Conservation (phyloP, 2,329 filamentous ascomycete genomes). For the Aspergillus candidus region DNA sequence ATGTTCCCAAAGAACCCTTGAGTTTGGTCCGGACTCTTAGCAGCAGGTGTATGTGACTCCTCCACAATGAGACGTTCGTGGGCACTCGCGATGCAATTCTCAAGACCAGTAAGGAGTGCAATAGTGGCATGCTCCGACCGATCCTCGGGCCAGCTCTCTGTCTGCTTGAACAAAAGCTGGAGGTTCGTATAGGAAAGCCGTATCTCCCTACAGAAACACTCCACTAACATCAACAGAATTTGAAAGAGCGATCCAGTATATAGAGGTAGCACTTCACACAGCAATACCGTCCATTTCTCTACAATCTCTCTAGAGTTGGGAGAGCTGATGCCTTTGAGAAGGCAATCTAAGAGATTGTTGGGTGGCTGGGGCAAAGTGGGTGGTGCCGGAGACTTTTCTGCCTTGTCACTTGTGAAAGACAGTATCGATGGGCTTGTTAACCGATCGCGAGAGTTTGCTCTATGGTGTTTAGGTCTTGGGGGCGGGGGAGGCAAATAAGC, state of each 20-base stretch:
- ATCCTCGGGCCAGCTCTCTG: constrained; percentile 32
- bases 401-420: constrained; percentile 42
- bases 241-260: constrained; percentile 84
- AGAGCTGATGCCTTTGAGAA: constrained; percentile 75
- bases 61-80: constrained; percentile 77
- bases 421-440: constrained; percentile 37
- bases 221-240: constrained; percentile 81
- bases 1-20: constrained; percentile 92
- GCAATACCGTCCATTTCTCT: constrained; percentile 85
- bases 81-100: constrained; percentile 79
- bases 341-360: constrained; percentile 69
- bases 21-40: constrained; percentile 74
- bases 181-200: constrained; percentile 65
- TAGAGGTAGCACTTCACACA: constrained; percentile 75
- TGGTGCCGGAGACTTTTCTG: constrained; percentile 32
- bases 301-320: constrained; percentile 67
- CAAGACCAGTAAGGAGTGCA: constrained; percentile 83
- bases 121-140: constrained; percentile 59
- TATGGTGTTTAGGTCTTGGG: constrained; percentile 28
- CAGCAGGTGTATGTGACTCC: constrained; percentile 60
- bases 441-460: constrained; percentile 35
- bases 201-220: constrained; percentile 79
- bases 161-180: constrained; percentile 44
- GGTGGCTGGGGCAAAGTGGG: constrained; percentile 41
- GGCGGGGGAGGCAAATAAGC: constrained; percentile 29